Evolutionary conservation across 805 yeast species (phyloP).

Genomic region (Ogataea dorogensis): DNA sequence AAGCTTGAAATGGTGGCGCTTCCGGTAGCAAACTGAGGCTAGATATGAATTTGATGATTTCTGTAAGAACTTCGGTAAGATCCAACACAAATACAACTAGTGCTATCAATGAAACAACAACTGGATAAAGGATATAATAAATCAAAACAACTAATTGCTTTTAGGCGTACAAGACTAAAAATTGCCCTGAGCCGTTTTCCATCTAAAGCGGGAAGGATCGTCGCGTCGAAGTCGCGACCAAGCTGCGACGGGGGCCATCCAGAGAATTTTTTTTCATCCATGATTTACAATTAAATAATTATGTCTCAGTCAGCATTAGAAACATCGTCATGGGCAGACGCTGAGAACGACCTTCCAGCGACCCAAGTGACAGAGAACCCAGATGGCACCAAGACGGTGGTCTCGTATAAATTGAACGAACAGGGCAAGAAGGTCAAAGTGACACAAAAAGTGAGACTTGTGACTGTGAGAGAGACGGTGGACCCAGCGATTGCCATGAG

Average conservation of each 20-base stretch:
- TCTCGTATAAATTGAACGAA: conserved; percentile 69
- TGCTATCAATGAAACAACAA: neutral
- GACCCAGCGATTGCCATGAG: conserved; percentile 85
- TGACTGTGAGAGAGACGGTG: conserved; percentile 75
- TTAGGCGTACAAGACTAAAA: conserved; percentile 1
- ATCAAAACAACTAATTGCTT: too few relatives aligned
- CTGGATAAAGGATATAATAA: too few relatives aligned
- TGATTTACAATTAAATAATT: neutral
- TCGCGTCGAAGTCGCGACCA: conserved; percentile 13
- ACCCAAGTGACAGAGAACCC: conserved; percentile 74
- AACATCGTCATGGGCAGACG: conserved; percentile 57
- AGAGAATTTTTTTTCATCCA: conserved; percentile 12
- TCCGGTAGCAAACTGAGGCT: too few relatives aligned
- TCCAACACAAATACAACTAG: neutral
- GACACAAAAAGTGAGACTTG: conserved; percentile 79
- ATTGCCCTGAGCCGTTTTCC: conserved; percentile 1
- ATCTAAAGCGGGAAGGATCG: too few relatives aligned
- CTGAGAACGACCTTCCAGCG: conserved; percentile 67
- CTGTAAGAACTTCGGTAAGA: neutral
- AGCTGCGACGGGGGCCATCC: too few relatives aligned
- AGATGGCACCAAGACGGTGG: conserved; percentile 88
- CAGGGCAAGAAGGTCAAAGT: conserved; percentile 84
- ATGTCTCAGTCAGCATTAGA: conserved; percentile 19
- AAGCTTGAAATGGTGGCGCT: too few relatives aligned
- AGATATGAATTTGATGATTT: too few relatives aligned